Base-by-base conservation (phyloP, 345 rosid species). In the Aegle marmelos region DNA sequence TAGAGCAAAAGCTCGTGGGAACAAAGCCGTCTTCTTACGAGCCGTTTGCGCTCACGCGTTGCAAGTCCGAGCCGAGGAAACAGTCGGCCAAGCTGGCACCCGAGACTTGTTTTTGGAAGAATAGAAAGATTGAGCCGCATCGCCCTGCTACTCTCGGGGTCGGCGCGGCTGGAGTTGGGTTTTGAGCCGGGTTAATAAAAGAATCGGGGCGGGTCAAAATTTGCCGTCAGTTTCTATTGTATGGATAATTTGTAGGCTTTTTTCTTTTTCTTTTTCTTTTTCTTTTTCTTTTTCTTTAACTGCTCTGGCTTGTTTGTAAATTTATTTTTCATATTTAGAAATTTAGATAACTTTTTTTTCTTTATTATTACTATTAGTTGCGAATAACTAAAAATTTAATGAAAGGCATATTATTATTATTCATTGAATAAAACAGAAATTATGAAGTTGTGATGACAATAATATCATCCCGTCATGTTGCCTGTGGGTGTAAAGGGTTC, bases 11-110 rank as follows among this genome's bases (percentile, higher is more conserved):
- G 82, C 81, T 86, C 73, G 85, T 79, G 30, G 89, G 88, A 8
- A 86, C 80, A 77, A 88, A 82, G 87, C 89, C 54, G 7, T 22
- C 79, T 4, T 87, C 79, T 4, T 86, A 81, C 59, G 95, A 92
- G 87, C 93, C 95, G 56, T 89, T 89, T 14, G 88, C 80, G 72
- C 84, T 95, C 19, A 91, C 87, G 2, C 93, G 99, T 73, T 95
- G 99, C 84, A 95, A 92, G 89, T 95, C 99, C 5, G 99, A 95
- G 86, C 99, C 99, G 50, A 83, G 86, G 87, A 88, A 88, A 72
- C 82, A 94, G 21, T 84, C 93, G 9, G 78, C 82, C 16, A 93
- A 91, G 82, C 90, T 92, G 1, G 92, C 91, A 2, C 89, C 91
- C 1, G 98, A 90, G 76, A 87, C 90, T 77, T 91, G 99, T 78